Evolutionary conservation across 148 eudicot genomes (phyloP).

Genomic region (Limonium bicolor): DNA sequence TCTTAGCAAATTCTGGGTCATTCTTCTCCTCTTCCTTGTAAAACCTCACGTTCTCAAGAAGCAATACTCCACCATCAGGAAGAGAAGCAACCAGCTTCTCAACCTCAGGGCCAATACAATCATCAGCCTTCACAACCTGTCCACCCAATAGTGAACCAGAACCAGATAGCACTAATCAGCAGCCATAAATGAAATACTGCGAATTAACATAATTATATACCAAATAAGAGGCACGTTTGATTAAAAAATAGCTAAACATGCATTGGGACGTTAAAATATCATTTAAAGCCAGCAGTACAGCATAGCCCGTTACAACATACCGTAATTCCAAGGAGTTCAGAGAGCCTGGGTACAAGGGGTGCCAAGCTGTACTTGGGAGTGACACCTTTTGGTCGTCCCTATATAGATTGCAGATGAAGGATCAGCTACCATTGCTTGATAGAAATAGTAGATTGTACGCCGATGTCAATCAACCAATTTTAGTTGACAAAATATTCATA

Average conservation of each 20-base stretch:
- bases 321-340: slow-evolving; percentile 52
- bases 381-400: slow-evolving; percentile 79
- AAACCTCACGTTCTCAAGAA: slow-evolving; percentile 77
- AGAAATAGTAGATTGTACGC: background rate
- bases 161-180: background rate
- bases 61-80: slow-evolving; percentile 76
- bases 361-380: slow-evolving; percentile 69
- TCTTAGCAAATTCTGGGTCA: slow-evolving; percentile 73
- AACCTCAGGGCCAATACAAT: slow-evolving; percentile 70
- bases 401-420: background rate
- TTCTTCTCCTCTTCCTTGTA: slow-evolving; percentile 92
- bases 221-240: too few species aligned
- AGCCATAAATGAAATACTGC: background rate
- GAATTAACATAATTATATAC: too few species aligned
- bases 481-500: background rate
- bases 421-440: background rate
- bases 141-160: background rate
- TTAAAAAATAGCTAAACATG: too few species aligned
- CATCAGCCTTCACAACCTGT: slow-evolving; percentile 70
- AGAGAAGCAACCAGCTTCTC: slow-evolving; percentile 51
- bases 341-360: slow-evolving; percentile 65
- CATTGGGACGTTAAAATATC: background rate
- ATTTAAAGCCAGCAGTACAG: slow-evolving; percentile 1
- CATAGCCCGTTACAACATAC: slow-evolving; percentile 11
- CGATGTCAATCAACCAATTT: background rate